Evolutionary conservation across 2,329 filamentous ascomycete species (phyloP), one percentile per base, ranked within the genome.

Genomic region (Cryphonectria parasitica): DNA sequence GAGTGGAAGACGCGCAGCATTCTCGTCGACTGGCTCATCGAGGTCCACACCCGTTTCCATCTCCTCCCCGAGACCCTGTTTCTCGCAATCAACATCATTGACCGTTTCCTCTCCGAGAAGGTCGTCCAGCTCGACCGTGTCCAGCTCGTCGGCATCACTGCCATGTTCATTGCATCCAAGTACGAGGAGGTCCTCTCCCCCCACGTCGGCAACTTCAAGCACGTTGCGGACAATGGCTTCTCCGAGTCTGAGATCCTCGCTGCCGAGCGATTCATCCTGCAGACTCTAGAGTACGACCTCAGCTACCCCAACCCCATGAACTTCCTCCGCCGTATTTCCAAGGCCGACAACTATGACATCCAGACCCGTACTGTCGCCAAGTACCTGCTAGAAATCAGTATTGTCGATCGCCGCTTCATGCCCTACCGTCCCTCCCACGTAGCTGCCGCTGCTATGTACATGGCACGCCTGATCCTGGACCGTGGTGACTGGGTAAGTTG

Each of bases 291-390:
- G 84, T 99, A 98, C 81, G 95, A 99, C 80, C 90, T 99, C 74
- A 98, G 95, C 85, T 99, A 98, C 79, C 96, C 96, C 69, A 99
- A 99, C 83, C 96, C 96, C 31, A 99, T 99, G 96, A 99, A 99
- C 88, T 99, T 99, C 85, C 89, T 99, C 72, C 93, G 96, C 74
- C 93, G 97, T 75, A 97, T 99, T 82, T 98, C 95, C 73, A 99
- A 99, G 87, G 97, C 96, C 78, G 97, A 99, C 84, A 96, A 97
- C 86, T 99, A 99, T 83, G 95, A 99, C 82, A 97, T 98, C 77
- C 94, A 98, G 81, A 97, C 95, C 72, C 93, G 96, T 77, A 99
- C 96, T 63, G 89, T 99, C 72, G 96, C 94, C 81, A 99, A 99
- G 84, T 99, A 98, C 81, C 87, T 99, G 64, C 94, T 97, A 84